phyloP scores from a whole-genome alignment of 1,284 basidiomycete species.

The Prillingera fragicola region DNA sequence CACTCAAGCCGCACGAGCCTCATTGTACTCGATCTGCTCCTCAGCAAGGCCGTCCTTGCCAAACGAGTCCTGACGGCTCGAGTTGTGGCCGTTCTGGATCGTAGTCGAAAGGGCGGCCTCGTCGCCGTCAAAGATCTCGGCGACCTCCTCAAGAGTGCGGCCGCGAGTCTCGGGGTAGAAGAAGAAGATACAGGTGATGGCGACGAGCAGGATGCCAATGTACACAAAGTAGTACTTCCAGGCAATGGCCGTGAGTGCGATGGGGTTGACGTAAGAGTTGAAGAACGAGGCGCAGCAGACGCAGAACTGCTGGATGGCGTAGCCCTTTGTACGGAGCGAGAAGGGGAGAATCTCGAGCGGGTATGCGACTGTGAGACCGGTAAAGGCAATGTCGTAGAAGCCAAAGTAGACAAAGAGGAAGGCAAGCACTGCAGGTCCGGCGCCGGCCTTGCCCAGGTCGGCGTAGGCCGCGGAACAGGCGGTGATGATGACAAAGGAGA shows the following conservation, averaged over 20 bases:
- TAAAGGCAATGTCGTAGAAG: constrained; percentile 40
- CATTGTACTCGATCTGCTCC: too few relatives aligned
- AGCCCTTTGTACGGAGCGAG: constrained; percentile 14
- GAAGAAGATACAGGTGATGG: constrained; percentile 15
- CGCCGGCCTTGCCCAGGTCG: constrained; percentile 5
- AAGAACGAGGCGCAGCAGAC: constrained; percentile 3
- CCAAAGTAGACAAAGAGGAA: constrained; percentile 48
- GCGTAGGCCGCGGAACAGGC: constrained; percentile 13
- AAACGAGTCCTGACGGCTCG: too few relatives aligned
- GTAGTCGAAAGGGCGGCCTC: too few relatives aligned
- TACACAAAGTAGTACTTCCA: constrained; percentile 39
- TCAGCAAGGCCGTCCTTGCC: too few relatives aligned
- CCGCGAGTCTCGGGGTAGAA: constrained; percentile 28
- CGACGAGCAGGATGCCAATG: constrained; percentile 16
- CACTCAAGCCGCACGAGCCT: too few relatives aligned
- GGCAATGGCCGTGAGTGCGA: constrained; percentile 20
- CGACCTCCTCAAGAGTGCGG: constrained; percentile 23
- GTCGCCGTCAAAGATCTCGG: constrained; percentile 23
- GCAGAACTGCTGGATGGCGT: constrained; percentile 4
- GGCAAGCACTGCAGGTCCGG: constrained; percentile 34
- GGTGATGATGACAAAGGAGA: constrained; percentile 9
- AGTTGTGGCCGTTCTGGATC: too few relatives aligned
- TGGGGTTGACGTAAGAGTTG: constrained; percentile 23
- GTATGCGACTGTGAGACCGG: constrained; percentile 32
- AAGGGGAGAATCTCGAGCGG: constrained; percentile 23